A percentile compares a stretch with the other conserved stretches of the same genome.
These are phyloP conservation scores for Dioscorea zingiberensis DNA, from an alignment of 106 monocot species.

Conservation along the genomic window DNA sequence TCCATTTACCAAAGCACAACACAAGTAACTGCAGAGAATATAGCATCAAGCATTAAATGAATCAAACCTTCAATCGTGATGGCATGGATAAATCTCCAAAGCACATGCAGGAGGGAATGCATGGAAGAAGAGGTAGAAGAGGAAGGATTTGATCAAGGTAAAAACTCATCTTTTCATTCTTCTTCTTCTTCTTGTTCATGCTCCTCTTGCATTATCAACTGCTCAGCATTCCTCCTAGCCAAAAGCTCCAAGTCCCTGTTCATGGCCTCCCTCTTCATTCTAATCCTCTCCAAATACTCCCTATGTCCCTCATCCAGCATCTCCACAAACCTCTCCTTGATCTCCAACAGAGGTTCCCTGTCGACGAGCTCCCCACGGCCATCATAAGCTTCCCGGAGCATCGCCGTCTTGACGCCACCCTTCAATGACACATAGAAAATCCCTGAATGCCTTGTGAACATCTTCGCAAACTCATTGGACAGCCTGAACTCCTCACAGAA, in stretches of 20 bases:
- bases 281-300: constrained; percentile 52
- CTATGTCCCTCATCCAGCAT: constrained; percentile 66
- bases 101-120: too few species aligned
- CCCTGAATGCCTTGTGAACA: constrained; percentile 74
- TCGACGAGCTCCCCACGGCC: constrained; percentile 54
- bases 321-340: constrained; percentile 73
- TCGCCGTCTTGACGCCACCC: constrained; percentile 84
- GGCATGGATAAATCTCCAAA: too few species aligned
- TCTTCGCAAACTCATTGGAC: constrained; percentile 70
- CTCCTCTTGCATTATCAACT: background rate
- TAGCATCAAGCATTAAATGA: too few species aligned
- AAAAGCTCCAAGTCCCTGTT: constrained; percentile 31
- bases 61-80: too few species aligned
- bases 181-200: too few species aligned
- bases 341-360: constrained; percentile 69
- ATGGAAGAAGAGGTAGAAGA: too few species aligned
- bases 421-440: constrained; percentile 90
- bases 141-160: too few species aligned
- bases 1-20: too few species aligned
- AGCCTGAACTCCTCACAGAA: constrained; percentile 65
- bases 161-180: too few species aligned
- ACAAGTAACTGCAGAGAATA: too few species aligned
- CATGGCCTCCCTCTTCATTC: constrained; percentile 31
- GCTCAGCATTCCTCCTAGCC: constrained; percentile 19
- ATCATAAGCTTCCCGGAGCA: constrained; percentile 81